Conservation (phyloP, 192 early-diverging fungal genomes). For the Kappamyces sp. region DNA sequence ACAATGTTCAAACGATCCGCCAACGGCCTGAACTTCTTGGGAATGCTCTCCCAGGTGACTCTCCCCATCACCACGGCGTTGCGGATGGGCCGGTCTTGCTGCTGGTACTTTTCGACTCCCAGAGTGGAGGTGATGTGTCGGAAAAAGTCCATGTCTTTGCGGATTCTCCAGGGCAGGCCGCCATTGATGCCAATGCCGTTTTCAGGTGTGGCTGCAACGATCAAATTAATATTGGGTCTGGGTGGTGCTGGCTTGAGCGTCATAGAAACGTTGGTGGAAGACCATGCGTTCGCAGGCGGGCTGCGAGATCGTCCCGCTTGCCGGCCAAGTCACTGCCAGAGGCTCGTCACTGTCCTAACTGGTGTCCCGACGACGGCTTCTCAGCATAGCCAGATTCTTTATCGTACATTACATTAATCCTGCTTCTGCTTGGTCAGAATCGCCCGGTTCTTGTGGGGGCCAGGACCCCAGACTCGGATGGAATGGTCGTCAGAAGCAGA, state of each 20-base stretch:
- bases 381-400: too few relatives aligned
- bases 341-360: too few relatives aligned
- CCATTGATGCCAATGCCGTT: constrained; percentile 72
- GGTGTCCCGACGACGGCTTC: too few relatives aligned
- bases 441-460: too few relatives aligned
- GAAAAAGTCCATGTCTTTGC: constrained; percentile 83
- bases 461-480: constrained; percentile 65
- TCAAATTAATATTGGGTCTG: too few relatives aligned
- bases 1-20: constrained; percentile 76
- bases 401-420: too few relatives aligned
- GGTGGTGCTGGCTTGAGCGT: too few relatives aligned
- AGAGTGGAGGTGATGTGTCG: constrained; percentile 53
- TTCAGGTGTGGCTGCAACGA: constrained; percentile 72
- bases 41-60: constrained; percentile 90
- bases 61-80: constrained; percentile 95
- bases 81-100: constrained; percentile 12
- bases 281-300: too few relatives aligned
- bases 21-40: constrained; percentile 74
- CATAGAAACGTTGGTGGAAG: too few relatives aligned
- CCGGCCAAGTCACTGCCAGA: too few relatives aligned
- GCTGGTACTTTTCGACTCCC: background rate
- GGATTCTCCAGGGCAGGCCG: constrained; percentile 80
- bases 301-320: too few relatives aligned
- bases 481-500: constrained; percentile 78
- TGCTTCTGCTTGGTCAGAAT: too few relatives aligned